These are phyloP conservation scores for Cerioporus squamosus DNA, from an alignment of 1,284 basidiomycete species.

Conservation along the genomic window DNA sequence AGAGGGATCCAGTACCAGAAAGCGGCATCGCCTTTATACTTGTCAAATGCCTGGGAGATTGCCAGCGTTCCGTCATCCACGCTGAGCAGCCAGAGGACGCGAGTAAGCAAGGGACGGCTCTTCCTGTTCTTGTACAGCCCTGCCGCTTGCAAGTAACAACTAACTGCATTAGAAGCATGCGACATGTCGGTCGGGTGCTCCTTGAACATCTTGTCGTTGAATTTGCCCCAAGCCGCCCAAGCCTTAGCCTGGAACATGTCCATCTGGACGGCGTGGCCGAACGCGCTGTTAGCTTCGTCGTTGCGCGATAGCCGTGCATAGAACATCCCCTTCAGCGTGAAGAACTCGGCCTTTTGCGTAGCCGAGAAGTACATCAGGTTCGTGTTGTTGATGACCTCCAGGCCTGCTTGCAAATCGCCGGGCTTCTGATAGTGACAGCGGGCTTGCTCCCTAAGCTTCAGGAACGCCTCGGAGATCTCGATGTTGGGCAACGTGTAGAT, in stretches of 20 bases:
- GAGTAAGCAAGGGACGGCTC: slow-evolving; percentile 88
- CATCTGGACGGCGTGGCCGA: slow-evolving; percentile 94
- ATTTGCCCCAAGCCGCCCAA: slow-evolving; percentile 99
- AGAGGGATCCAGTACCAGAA: slow-evolving; percentile 99
- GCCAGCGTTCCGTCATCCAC: slow-evolving; percentile 83
- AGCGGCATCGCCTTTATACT: slow-evolving; percentile 95
- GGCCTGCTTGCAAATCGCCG: slow-evolving; percentile 89
- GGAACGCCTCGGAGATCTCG: slow-evolving; percentile 99
- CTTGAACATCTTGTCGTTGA: slow-evolving; percentile 93
- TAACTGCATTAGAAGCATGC: slow-evolving; percentile 90
- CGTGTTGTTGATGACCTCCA: slow-evolving; percentile 99
- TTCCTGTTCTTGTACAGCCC: slow-evolving; percentile 96
- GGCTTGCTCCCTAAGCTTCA: slow-evolving; percentile 99
- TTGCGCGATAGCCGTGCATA: slow-evolving; percentile 86
- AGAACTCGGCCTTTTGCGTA: slow-evolving; percentile 97
- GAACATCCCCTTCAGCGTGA: slow-evolving; percentile 99
- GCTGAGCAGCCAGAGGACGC: slow-evolving; percentile 96
- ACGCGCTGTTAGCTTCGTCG: slow-evolving; percentile 93
- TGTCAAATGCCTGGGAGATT: slow-evolving; percentile 92
- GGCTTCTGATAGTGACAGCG: slow-evolving; percentile 98
- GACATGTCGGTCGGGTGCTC: slow-evolving; percentile 76
- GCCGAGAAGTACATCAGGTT: slow-evolving; percentile 98
- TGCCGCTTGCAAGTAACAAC: slow-evolving; percentile 97
- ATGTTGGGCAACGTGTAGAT: slow-evolving; percentile 99
- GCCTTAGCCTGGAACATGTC: slow-evolving; percentile 96